A percentile compares a stretch with the other conserved stretches of the same genome.
Evolutionary conservation across 1,139 yeast genomes (phyloP).

Genomic region (Kurtzmaniella quercitrusa): DNA sequence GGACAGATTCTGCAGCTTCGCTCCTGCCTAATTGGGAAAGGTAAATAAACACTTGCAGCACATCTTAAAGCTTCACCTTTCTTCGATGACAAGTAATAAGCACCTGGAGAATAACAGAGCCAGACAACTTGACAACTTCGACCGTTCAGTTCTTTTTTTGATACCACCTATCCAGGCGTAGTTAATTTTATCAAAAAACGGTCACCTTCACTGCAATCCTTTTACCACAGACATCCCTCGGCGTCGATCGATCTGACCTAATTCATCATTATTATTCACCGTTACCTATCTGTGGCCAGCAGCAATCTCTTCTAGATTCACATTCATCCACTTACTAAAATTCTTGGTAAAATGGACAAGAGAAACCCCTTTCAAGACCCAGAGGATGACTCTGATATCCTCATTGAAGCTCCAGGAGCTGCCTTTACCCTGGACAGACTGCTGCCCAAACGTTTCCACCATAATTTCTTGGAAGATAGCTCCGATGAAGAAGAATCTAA

Average conservation of each 20-base stretch:
- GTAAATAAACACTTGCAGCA: background rate
- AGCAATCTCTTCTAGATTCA: no score
- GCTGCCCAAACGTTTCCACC: constrained; percentile 35
- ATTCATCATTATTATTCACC: no score
- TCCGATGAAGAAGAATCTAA: constrained; percentile 8
- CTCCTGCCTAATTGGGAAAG: constrained; percentile 1
- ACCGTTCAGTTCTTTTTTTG: background rate
- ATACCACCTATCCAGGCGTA: no score
- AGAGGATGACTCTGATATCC: constrained; percentile 21
- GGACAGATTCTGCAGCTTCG: background rate
- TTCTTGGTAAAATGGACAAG: background rate
- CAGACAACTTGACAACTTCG: background rate
- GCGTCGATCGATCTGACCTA: no score
- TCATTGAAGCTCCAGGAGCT: constrained; percentile 29
- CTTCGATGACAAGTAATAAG: background rate
- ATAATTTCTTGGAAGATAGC: constrained; percentile 18
- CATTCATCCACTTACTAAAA: no score
- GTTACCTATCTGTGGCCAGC: no score
- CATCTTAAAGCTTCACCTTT: background rate
- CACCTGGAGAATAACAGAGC: background rate
- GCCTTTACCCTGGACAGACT: constrained; percentile 39
- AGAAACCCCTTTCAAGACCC: constrained; percentile 31
- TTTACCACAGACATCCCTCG: no score
- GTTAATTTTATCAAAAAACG: no score
- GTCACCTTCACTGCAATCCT: no score